Percentiles rank a stretch among this genome's conserved stretches.
phyloP scores from a whole-genome alignment of 805 yeast genomes.

The Candida nonsorbophila region DNA sequence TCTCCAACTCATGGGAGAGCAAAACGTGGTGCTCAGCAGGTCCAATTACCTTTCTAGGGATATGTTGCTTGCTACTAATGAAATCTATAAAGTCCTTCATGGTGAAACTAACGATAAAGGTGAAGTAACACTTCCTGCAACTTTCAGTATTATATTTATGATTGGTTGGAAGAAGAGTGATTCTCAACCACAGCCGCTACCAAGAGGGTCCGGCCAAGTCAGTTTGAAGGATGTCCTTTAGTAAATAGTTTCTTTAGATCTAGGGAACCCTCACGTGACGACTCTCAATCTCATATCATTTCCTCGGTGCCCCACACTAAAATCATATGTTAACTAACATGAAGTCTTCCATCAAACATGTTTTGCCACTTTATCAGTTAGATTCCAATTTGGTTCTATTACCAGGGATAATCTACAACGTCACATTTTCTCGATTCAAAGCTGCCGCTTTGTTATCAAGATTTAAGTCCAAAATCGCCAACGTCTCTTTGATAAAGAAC shows the following conservation, averaged over 20 bases:
- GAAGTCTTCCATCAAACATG: too few relatives aligned
- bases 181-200: slow-evolving; percentile 65
- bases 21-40: slow-evolving; percentile 59
- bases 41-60: slow-evolving; percentile 44
- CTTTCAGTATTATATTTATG: slow-evolving; percentile 74
- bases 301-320: slow-evolving; percentile 6
- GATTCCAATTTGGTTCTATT: slow-evolving; percentile 45
- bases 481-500: slow-evolving; percentile 22
- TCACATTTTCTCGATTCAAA: slow-evolving; percentile 43
- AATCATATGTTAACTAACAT: too few relatives aligned
- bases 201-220: slow-evolving; percentile 67
- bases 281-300: background rate
- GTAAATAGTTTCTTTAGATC: too few relatives aligned
- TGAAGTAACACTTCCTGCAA: slow-evolving; percentile 59
- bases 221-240: slow-evolving; percentile 57
- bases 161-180: slow-evolving; percentile 84
- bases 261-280: too few relatives aligned
- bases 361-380: slow-evolving; percentile 35
- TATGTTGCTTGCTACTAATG: slow-evolving; percentile 66
- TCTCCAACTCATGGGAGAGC: slow-evolving; percentile 79
- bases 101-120: slow-evolving; percentile 52
- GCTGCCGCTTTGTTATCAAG: slow-evolving; percentile 44
- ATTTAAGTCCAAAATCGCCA: slow-evolving; percentile 24
- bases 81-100: slow-evolving; percentile 67
- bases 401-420: slow-evolving; percentile 60